A percentile compares a stretch with the other conserved stretches of the same genome.
Conservation (phyloP, 441 rosid genomes). For the Euphorbia schlechtendalii region DNA sequence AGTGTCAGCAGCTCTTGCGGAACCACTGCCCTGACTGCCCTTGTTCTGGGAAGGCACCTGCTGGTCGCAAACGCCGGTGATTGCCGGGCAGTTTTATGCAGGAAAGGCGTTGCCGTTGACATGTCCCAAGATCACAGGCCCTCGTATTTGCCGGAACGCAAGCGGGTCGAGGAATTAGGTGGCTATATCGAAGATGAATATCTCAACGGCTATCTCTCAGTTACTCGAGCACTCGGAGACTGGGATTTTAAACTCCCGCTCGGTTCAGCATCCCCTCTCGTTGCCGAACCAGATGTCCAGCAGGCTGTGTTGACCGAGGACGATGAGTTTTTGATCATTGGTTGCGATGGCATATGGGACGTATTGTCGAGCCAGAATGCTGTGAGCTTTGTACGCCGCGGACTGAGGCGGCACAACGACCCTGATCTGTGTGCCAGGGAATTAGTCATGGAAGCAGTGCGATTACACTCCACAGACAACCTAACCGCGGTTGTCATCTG, state of each 20-base stretch:
- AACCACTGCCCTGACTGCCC: conserved; percentile 70
- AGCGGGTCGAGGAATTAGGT: conserved; percentile 49
- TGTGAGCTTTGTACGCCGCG: conserved; percentile 57
- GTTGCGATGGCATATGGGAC: conserved; percentile 86
- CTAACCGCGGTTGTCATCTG: conserved; percentile 59
- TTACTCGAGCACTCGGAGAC: conserved; percentile 77
- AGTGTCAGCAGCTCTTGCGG: conserved; percentile 54
- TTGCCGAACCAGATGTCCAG: conserved; percentile 71
- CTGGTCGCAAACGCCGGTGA: conserved; percentile 77
- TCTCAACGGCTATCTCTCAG: conserved; percentile 46
- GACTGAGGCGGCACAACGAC: conserved; percentile 57
- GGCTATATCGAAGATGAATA: conserved; percentile 51
- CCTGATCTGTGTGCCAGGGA: conserved; percentile 64
- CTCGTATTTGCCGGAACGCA: conserved; percentile 46
- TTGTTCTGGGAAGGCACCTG: conserved; percentile 57
- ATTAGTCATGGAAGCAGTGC: conserved; percentile 58
- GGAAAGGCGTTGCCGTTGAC: conserved; percentile 55
- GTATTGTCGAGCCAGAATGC: conserved; percentile 65
- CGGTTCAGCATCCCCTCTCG: conserved; percentile 55
- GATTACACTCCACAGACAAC: conserved; percentile 54
- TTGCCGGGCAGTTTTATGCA: conserved; percentile 72
- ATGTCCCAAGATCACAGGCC: conserved; percentile 75
- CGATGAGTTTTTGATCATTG: conserved; percentile 71
- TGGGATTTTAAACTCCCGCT: conserved; percentile 62
- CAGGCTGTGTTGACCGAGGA: conserved; percentile 48